Percentiles rank a stretch among this genome's conserved stretches.
Evolutionary conservation across 495 filamentous ascomycete genomes (phyloP).

Genomic region (Xylaria cubensis): DNA sequence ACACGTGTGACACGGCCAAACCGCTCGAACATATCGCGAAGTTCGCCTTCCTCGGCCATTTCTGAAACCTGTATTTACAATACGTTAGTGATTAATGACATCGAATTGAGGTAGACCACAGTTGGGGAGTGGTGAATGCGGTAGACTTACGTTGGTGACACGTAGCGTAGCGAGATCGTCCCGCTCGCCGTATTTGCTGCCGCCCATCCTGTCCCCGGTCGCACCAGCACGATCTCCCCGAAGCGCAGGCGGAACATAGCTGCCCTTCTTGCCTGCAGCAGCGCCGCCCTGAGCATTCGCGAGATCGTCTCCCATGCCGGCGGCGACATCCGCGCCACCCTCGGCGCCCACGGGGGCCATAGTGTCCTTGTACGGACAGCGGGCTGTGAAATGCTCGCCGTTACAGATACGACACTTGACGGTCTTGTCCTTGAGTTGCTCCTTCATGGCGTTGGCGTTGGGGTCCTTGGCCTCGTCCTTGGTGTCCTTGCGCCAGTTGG

Average conservation of each 20-base stretch:
- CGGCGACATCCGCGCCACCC: constrained; percentile 59
- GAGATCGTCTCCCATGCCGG: constrained; percentile 59
- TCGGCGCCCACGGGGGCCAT: constrained; percentile 64
- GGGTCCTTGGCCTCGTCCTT: constrained; percentile 79
- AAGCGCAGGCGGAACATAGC: constrained; percentile 92
- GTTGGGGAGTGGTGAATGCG: background rate
- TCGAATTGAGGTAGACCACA: background rate
- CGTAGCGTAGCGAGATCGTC: constrained; percentile 95
- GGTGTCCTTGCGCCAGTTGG: constrained; percentile 88
- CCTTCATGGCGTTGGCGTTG: constrained; percentile 82
- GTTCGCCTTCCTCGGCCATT: constrained; percentile 92
- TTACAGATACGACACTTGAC: constrained; percentile 99
- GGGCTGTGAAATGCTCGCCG: constrained; percentile 97
- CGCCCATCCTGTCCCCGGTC: constrained; percentile 86
- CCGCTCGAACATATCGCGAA: constrained; percentile 96
- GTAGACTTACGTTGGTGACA: constrained; percentile 88
- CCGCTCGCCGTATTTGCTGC: constrained; percentile 82
- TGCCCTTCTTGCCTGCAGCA: constrained; percentile 71
- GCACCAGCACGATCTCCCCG: constrained; percentile 69
- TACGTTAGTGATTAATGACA: constrained; percentile 24
- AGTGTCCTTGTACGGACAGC: constrained; percentile 77
- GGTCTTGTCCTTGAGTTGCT: constrained; percentile 96
- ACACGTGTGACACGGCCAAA: constrained; percentile 96
- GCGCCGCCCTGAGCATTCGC: constrained; percentile 45
- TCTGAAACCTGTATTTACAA: constrained; percentile 75